phyloP scores from a whole-genome alignment of 305 asterid species.

The Rubia balearica region DNA sequence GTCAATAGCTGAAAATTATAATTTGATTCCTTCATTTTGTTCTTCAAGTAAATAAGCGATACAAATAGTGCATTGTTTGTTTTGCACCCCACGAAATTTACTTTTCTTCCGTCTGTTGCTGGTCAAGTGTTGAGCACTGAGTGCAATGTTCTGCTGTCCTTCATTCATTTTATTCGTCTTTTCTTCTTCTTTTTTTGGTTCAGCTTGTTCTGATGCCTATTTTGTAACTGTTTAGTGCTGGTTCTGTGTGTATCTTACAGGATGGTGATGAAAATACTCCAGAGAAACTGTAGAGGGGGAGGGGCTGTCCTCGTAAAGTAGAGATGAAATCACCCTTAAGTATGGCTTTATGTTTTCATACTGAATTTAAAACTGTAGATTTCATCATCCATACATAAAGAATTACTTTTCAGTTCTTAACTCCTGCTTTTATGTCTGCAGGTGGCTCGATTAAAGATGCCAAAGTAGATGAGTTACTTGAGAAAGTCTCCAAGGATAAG shows the following conservation, averaged over 20 bases:
- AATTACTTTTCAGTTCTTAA: not conserved
- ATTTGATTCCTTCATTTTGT: not conserved
- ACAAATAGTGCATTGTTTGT: not conserved
- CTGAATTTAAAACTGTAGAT: not conserved
- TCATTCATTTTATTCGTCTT: not conserved
- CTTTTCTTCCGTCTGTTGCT: not conserved
- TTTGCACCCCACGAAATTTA: not conserved
- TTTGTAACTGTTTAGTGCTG: not conserved
- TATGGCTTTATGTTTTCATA: not conserved
- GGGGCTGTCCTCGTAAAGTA: constrained; percentile 52
- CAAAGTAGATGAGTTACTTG: constrained; percentile 20
- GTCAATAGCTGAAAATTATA: not conserved
- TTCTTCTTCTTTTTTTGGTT: not conserved
- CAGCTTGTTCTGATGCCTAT: not conserved
- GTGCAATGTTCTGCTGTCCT: not conserved
- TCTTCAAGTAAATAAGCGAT: not conserved
- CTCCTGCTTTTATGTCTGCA: constrained; percentile 18
- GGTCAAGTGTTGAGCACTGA: not conserved
- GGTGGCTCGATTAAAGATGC: constrained; percentile 23
- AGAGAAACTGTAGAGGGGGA: constrained; percentile 28
- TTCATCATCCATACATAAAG: no score
- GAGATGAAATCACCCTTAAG: constrained; percentile 26
- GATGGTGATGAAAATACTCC: constrained; percentile 25
- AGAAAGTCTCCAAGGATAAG: constrained; percentile 70
- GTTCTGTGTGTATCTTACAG: constrained; percentile 10